Base-by-base conservation (phyloP, 1,139 yeast species). In the Blastobotrys aristatus region DNA sequence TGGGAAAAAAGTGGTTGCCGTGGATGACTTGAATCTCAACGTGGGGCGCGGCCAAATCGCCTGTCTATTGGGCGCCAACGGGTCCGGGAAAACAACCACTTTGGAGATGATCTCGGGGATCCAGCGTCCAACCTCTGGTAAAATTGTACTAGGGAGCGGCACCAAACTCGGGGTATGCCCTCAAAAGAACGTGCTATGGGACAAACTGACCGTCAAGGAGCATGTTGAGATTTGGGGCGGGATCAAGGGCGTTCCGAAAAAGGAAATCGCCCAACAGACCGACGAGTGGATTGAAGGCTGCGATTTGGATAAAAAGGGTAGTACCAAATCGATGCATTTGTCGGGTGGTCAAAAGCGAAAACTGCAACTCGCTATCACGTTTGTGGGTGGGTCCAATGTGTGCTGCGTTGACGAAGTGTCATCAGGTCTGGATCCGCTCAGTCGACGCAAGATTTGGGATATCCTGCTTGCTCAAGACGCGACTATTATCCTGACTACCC, bases 311-410 rank as follows among this genome's bases (percentile, higher is more conserved):
- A 40, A 48, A 11, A 67, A 67, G 49, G 53, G 50, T 1, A 40
- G 44, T 4, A 51, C 60, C 1, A 24, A 47, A 20, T 55, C 66
- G 6, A 57, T 57, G 31, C 56, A 58, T 32, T 73, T 89, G 51
- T 84, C 95, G 42, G 97, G 97, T 52, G 97, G 96, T 40, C 96
- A 88, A 68, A 88, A 87, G 69, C 92, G 96, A 1, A 82, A 96
- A 70, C 73, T 89, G 46, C 86, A 95, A 4, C 75, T 89, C 50
- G 96, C 96, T 0, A 57, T 67, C 31, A 65, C 65, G 63, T 62
- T 67, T 54, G 62, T 62, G 22, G 71, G 71, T 14, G 67, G 64
- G 4, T 61, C 67, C 34, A 58, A 62, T 41, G 60, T 67, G 2
- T 67, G 70, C 49, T 65, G 69, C 44, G 60, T 67, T 33, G 71